Evolutionary conservation across 805 yeast genomes (phyloP), one percentile per base, ranked within the genome.

Genomic region (Myxozyma monticola): DNA sequence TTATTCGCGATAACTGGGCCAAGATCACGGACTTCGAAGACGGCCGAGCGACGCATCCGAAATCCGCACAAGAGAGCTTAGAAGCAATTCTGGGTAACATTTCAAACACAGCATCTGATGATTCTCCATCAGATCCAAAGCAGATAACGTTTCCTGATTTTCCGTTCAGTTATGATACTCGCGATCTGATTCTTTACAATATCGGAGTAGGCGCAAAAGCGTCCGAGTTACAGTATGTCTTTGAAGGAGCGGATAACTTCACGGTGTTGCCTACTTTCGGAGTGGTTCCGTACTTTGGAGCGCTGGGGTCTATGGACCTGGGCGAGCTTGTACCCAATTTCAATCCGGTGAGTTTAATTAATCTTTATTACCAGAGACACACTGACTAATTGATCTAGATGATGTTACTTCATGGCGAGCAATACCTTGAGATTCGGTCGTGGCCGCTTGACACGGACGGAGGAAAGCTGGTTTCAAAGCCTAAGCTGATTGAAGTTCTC

Each of bases 391-490:
- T 10, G 14, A 8, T 3, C 12, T 28, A 47, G 52, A 84, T 88
- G 80, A 76, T 84, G 70, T 76, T 91, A 64, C 77, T 91, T 60
- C 98, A 91, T 68, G 99, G 98, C 52, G 99, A 91, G 72, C 97
- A 91, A 68, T 91, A 85, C 70, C 74, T 90, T 61, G 88, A 81
- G 69, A 68, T 91, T 56, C 76, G 76, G 57, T 79, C 83, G 67
- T 82, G 78, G 74, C 93, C 95, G 50, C 75, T 91, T 50, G 95
- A 96, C 55, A 79, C 85, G 1, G 75, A 77, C 55, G 59, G 48
- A 1, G 59, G 50, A 4, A 66, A 70, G 1, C 68, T 89, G 37
- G 75, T 70, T 48, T 85, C 95, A 6, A 75, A 76, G 37, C 77
- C 80, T 51, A 72, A 66, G 56, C 89, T 96, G 40, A 73, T 91